Evolutionary conservation across 2,329 filamentous ascomycete species (phyloP), one percentile per base, ranked within the genome.

Genomic region (Chalaropsis thielavioides): DNA sequence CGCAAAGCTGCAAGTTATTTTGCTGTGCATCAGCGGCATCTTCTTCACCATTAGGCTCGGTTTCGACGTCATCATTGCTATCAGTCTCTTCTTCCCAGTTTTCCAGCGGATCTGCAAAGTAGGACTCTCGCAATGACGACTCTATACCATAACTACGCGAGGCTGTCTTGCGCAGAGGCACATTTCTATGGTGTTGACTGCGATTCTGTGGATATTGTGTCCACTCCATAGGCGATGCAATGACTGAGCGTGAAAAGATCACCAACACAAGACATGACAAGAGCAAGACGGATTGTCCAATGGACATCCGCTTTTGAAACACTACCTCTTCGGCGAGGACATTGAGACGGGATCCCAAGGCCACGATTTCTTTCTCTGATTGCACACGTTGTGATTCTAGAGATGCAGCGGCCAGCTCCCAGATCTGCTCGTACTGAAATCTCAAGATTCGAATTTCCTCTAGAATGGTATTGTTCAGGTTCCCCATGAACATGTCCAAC

Each of bases 321-420:
- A 87, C 82, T 27, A 97, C 83, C 74, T 99, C 94, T 71, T 97
- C 92, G n/a, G 92, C 92, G 11, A 99, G 81, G 40, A 97, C 80
- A 66, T 89, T 92, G 49, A 99, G 82, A 27, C 94, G 83, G 8
- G 85, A 78, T 70, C 86, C 89, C 63, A 97, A 80, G 2, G 92
- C 92, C 51, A 91, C 80, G 67, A 95, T 87, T 72, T 97, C 92
- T 64, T 85, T 82, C 71, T 92, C 85, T 17, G 89, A 89, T 69
- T 90, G 86, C 72, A 95, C 88, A 51, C 90, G 86, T 73, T 96
- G 92, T 51, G 85, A 86, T 73, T 96, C 91, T 15, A 97, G 83
- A 38, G 95, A 92, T 64, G 96, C 86, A 24, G 96, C 87, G 11
- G 95, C 96, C 22, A 89, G 92, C 74, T 96, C 92, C 92, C 92